Percentiles rank a stretch among this genome's conserved stretches.
phyloP scores from a whole-genome alignment of 805 yeast genomes.

The Candida germanica region DNA sequence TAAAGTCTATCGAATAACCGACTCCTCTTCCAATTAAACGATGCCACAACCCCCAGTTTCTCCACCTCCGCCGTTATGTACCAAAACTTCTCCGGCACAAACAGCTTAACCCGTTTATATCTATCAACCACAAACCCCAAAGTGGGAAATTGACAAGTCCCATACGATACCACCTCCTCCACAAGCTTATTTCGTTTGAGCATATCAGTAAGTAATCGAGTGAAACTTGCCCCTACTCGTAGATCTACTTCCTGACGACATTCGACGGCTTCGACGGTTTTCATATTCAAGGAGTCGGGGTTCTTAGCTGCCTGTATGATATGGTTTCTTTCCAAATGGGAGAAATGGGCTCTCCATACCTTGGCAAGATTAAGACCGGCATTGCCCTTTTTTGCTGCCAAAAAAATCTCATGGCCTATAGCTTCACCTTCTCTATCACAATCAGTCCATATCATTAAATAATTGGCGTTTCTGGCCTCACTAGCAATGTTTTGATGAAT shows the following conservation, averaged over 20 bases:
- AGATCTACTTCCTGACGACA: conserved; percentile 86
- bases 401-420: conserved; percentile 79
- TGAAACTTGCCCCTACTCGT: conserved; percentile 84
- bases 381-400: conserved; percentile 61
- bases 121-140: conserved; percentile 95
- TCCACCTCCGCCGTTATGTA: conserved; percentile 51
- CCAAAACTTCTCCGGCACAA: conserved; percentile 83
- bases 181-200: conserved; percentile 34
- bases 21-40: conserved; percentile 69
- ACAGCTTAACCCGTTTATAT: conserved; percentile 67
- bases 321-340: conserved; percentile 80
- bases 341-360: conserved; percentile 73
- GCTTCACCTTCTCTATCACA: conserved; percentile 97
- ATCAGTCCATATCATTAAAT: conserved; percentile 95
- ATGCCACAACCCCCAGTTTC: conserved; percentile 27
- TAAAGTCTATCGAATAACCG: conserved; percentile 70
- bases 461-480: conserved; percentile 60
- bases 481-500: conserved; percentile 50
- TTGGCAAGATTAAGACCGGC: conserved; percentile 42
- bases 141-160: conserved; percentile 95
- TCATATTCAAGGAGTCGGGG: conserved; percentile 62
- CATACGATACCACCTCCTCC: conserved; percentile 64
- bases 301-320: conserved; percentile 68
- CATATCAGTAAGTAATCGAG: conserved; percentile 68
- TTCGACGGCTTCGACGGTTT: conserved; percentile 77